Evolutionary conservation across 2,329 filamentous ascomycete species (phyloP).

Genomic region (Coniella vitis): DNA sequence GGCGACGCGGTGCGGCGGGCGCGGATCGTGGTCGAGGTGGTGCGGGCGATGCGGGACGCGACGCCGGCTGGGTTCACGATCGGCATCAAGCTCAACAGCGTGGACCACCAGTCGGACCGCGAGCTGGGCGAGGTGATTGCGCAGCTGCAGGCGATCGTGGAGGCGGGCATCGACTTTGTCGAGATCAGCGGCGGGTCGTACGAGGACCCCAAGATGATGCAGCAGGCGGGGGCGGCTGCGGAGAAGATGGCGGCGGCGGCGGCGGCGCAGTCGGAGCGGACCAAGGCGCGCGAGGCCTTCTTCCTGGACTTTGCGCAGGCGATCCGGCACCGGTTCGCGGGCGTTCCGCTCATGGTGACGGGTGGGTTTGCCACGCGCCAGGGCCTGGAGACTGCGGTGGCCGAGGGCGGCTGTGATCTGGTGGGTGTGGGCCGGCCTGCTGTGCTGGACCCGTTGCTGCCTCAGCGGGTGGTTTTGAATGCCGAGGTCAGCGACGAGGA

Average conservation of each 20-base stretch:
- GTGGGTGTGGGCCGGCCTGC: slow-evolving; percentile 35
- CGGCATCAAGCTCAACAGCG: slow-evolving; percentile 50
- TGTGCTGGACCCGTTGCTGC: slow-evolving; percentile 30
- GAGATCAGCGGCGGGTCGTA: slow-evolving; percentile 61
- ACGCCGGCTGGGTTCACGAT: slow-evolving; percentile 38
- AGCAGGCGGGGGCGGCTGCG: not conserved
- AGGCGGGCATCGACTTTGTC: slow-evolving; percentile 55
- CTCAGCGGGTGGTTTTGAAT: slow-evolving; percentile 30
- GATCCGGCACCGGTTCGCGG: slow-evolving; percentile 37
- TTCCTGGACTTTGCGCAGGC: slow-evolving; percentile 59
- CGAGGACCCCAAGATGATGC: slow-evolving; percentile 40
- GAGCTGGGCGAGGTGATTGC: slow-evolving; percentile 47
- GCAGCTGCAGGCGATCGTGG: slow-evolving; percentile 46
- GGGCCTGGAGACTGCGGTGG: slow-evolving; percentile 35
- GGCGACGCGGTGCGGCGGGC: slow-evolving; percentile 42
- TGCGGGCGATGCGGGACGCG: slow-evolving; percentile 32
- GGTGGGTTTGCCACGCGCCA: slow-evolving; percentile 52
- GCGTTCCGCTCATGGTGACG: slow-evolving; percentile 48
- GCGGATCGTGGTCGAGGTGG: slow-evolving; percentile 44
- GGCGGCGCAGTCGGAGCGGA: slow-evolving; percentile 31
- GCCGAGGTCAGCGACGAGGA: slow-evolving; percentile 27
- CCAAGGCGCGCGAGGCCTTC: slow-evolving; percentile 55
- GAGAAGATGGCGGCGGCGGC: slow-evolving; percentile 26
- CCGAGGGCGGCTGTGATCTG: slow-evolving; percentile 32
- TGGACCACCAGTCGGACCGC: slow-evolving; percentile 44